A percentile compares a stretch with the other conserved stretches of the same genome.
These are phyloP conservation scores for Fraxinus excelsior DNA, from an alignment of 257 asterid genomes.

Conservation along the genomic window DNA sequence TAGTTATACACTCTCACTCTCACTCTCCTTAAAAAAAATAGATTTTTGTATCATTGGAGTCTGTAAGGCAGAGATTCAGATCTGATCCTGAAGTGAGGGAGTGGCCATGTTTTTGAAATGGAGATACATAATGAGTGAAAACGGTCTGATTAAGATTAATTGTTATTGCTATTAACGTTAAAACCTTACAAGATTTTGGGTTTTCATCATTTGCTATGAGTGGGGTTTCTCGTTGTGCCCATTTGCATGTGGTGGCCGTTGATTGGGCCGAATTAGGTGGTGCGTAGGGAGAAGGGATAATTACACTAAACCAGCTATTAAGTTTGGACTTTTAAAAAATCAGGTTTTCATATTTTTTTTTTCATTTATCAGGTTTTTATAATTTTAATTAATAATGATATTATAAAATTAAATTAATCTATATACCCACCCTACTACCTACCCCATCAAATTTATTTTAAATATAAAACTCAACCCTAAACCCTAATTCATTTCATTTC, in stretches of 20 bases:
- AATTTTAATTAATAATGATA: too few species aligned
- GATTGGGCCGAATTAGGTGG: not conserved
- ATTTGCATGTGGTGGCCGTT: slow-evolving; percentile 1
- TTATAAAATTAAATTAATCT: too few species aligned
- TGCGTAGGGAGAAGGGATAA: not conserved
- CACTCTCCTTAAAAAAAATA: slow-evolving; percentile 3
- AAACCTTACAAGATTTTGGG: not conserved
- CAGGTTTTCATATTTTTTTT: too few species aligned
- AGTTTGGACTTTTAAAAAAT: too few species aligned
- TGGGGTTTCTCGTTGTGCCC: not conserved
- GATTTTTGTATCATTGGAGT: slow-evolving; percentile 1
- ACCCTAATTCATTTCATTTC: too few species aligned
- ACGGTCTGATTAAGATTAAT: too few species aligned
- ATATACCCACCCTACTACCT: too few species aligned
- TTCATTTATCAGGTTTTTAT: too few species aligned
- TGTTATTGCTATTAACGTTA: not conserved
- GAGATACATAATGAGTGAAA: too few species aligned
- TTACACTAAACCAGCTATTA: too few species aligned
- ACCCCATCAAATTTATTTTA: too few species aligned
- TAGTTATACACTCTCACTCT: not conserved
- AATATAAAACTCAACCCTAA: too few species aligned
- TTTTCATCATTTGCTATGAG: not conserved
- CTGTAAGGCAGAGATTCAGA: slow-evolving; percentile 17
- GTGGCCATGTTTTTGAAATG: slow-evolving; percentile 3
- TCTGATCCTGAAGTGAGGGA: slow-evolving; percentile 19